These are phyloP conservation scores for Solanum pinnatisectum DNA, from an alignment of 257 asterid genomes.

Conservation along the genomic window DNA sequence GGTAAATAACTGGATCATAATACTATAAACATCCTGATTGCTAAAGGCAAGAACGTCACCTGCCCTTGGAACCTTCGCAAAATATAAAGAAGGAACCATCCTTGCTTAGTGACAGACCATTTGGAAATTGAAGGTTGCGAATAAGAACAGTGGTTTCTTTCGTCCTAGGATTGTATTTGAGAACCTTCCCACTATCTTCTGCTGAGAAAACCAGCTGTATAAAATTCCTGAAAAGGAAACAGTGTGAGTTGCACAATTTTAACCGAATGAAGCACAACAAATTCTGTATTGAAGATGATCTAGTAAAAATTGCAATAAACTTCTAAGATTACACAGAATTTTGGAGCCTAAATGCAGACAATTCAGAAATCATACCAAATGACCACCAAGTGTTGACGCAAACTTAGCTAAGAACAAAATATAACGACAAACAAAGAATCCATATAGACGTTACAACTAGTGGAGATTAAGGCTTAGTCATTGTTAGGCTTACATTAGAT, in stretches of 20 bases:
- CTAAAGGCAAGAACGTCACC: conserved; percentile 22
- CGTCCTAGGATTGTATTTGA: conserved; percentile 58
- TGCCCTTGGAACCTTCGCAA: conserved; percentile 70
- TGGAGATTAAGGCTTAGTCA: background rate
- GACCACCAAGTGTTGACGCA: background rate
- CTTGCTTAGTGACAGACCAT: conserved; percentile 83
- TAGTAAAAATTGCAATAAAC: background rate
- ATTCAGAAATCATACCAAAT: background rate
- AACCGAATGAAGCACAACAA: background rate
- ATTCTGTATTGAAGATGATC: background rate
- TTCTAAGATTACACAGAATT: background rate
- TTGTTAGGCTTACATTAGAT: background rate
- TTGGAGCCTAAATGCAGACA: background rate
- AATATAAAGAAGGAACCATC: conserved; percentile 74
- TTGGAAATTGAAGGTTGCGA: conserved; percentile 68
- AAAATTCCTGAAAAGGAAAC: conserved; percentile 50
- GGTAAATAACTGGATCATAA: background rate
- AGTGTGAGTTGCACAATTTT: background rate
- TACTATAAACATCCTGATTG: background rate
- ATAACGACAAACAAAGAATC: background rate
- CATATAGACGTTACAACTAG: background rate
- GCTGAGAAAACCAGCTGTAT: conserved; percentile 65
- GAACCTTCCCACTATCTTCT: conserved; percentile 80
- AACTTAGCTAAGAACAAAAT: background rate
- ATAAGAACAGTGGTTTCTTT: conserved; percentile 69